Base-by-base conservation (phyloP, 2,329 filamentous ascomycete species). In the Aureobasidium sp. region DNA sequence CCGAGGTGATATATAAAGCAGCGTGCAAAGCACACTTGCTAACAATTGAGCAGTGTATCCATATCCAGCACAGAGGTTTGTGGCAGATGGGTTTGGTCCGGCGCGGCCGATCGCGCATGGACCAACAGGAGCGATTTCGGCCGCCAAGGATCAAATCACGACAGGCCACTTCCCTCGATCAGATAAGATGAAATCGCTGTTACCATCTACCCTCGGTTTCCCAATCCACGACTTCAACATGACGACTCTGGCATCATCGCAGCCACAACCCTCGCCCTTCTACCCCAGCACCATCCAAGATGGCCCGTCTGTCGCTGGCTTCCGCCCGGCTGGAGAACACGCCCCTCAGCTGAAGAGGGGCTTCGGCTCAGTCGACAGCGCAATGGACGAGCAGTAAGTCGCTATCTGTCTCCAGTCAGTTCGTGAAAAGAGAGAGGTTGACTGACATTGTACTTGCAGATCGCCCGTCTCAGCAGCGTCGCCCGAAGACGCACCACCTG, bases 101-200 rank as follows among this genome's bases (percentile, higher is more conserved):
- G 41, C 41, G 41, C 11, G 41, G 41, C 41, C 41, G 20, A 44
- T 53, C 11, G 49, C 27, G 49, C 49, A 37, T 53, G 49, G 49
- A 27, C 34, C 49, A 51, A 12, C 15, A 25, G 20, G 31, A 37
- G 20, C 52, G 53, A 57, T 36, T 17, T 45, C 53, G 53, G 53
- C 39, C 41, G 53, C 53, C 62, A 52, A 61, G 49, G 45, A 22
- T 17, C 53, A 53, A 49, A 49, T 41, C 37, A 59, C 48, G 47
- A 44, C 47, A 53, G 44, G 17, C 27, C 34, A 27, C 22, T 20
- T 39, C 20, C 29, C 61, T 61, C 42, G 27, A 63, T 63, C 62
- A 56, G 44, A 63, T 63, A 51, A 63, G 62, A 63, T 63, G 53
- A 17, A 17, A 15, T 15, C 39, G n/a, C 11, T 6, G 1, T 11